Base-by-base conservation (phyloP, 768 basidiomycete genomes). In the Pilatotrama ljubarskyi region DNA sequence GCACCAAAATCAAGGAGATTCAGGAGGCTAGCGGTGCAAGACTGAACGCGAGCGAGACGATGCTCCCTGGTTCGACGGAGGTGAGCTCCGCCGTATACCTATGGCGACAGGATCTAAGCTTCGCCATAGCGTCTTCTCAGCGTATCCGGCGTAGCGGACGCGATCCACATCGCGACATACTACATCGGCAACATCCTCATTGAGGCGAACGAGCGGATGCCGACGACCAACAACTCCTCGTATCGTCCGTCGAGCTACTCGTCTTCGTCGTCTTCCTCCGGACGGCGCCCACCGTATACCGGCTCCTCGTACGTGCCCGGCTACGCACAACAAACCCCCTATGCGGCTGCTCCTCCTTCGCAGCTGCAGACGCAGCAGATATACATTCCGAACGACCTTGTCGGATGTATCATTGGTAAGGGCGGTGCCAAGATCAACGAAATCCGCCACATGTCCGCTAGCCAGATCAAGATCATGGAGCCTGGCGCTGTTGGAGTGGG, bases 41-140 rank as follows among this genome's bases (percentile, higher is more conserved):
- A 62, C 77, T 99, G 66, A 98, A 98, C 70, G 97, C 97, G 20
- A 94, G 91, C 69, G 97, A 98, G 75, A 91, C 94, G 52, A 97
- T 98, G 95, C 82, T 99, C 29, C 96, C 97, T 1, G 97, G 97
- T 15, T 97, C 94, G n/a, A 98, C 96, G 20, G 97, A 99, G 89
- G 95, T 96, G 70, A 68, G 80, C 67, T 25, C 37, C 36, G 43
- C 38, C 35, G 37, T 38, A 15, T 54, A 42, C 37, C 18, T 38
- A 8, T 32, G 49, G 24, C 29, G 9, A 51, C 64, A 38, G 15
- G 22, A 58, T 63, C 61, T n/a, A 47, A 24, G 11, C 17, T 13
- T n/a, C 11, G 26, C 17, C 54, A 15, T 72, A 98, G 95, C 93
- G 97, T 58, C 95, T 99, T 24, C 83, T 99, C 52, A 97, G 95